Percentiles rank a stretch among this genome's conserved stretches.
Evolutionary conservation across 495 filamentous ascomycete genomes (phyloP).

Genomic region (Staphylotrichum tortipilum): DNA sequence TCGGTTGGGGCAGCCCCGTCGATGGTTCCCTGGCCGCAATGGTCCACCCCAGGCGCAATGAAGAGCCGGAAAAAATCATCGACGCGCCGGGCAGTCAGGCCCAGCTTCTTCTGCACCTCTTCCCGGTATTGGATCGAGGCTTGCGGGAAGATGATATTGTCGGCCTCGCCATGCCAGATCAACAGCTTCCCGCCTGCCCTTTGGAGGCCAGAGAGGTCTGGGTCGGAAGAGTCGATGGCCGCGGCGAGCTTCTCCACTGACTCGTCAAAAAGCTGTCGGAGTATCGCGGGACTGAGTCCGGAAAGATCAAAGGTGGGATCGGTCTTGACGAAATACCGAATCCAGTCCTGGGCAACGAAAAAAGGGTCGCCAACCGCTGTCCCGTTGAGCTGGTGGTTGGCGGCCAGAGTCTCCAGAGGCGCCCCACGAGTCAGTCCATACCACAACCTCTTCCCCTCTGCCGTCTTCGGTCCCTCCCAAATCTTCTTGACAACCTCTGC

Average conservation of each 20-base stretch:
- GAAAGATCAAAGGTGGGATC: too few species aligned
- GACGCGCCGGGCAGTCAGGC: conserved; percentile 7
- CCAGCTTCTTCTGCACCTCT: neutral
- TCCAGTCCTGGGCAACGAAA: too few species aligned
- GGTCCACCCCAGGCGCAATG: conserved; percentile 27
- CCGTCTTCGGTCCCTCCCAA: too few species aligned
- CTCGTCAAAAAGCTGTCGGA: conserved; percentile 17
- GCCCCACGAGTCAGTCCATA: too few species aligned
- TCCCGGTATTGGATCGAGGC: conserved; percentile 23
- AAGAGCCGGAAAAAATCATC: conserved; percentile 31
- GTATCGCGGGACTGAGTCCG: neutral
- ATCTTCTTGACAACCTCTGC: too few species aligned
- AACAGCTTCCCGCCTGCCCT: conserved; percentile 33
- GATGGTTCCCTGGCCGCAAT: conserved; percentile 15
- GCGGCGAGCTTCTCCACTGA: conserved; percentile 23
- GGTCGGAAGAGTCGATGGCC: conserved; percentile 27
- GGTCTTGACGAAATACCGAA: too few species aligned
- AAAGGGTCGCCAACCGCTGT: too few species aligned
- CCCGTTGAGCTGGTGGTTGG: too few species aligned
- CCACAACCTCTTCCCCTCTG: too few species aligned
- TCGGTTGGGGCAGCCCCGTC: neutral
- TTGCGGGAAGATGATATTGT: conserved; percentile 21
- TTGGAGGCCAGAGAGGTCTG: conserved; percentile 31
- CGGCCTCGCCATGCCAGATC: conserved; percentile 33
- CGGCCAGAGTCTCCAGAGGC: too few species aligned